A percentile compares a stretch with the other conserved stretches of the same genome.
phyloP scores from a whole-genome alignment of 345 rosid genomes.

The Moricandia arvensis region DNA sequence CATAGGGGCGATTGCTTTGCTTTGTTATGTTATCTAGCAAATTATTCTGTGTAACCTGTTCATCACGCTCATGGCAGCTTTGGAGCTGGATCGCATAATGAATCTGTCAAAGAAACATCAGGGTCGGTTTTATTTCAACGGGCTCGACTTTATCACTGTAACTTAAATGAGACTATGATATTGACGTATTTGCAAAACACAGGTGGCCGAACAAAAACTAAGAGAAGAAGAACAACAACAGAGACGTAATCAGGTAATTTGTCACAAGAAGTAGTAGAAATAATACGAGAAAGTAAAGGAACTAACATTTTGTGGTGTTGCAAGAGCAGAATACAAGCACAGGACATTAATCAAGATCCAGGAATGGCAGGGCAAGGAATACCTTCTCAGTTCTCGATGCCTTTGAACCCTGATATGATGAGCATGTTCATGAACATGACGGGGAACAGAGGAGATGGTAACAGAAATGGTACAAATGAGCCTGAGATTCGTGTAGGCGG shows the following conservation, averaged over 20 bases:
- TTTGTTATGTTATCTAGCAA: background rate
- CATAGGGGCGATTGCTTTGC: constrained; percentile 13
- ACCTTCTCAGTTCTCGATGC: constrained; percentile 31
- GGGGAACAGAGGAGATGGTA: constrained; percentile 25
- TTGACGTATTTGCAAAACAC: constrained; percentile 8
- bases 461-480: constrained; percentile 19
- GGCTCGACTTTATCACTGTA: background rate
- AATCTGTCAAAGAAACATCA: constrained; percentile 71
- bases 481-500: constrained; percentile 33
- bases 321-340: constrained; percentile 23
- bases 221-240: constrained; percentile 53
- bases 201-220: constrained; percentile 75
- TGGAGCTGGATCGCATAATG: constrained; percentile 72
- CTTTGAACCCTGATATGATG: constrained; percentile 27
- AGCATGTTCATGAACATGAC: constrained; percentile 43
- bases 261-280: constrained; percentile 4
- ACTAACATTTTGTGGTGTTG: constrained; percentile 17
- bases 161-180: constrained; percentile 2
- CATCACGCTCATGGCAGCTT: constrained; percentile 49
- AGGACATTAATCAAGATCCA: constrained; percentile 14
- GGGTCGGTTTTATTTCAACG: constrained; percentile 42
- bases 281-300: background rate
- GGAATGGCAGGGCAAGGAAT: constrained; percentile 24
- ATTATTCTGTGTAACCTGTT: constrained; percentile 20
- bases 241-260: constrained; percentile 53